Evolutionary conservation across 176 grass and related monocot genomes (phyloP).

Genomic region (Rhynchospora breviuscula): DNA sequence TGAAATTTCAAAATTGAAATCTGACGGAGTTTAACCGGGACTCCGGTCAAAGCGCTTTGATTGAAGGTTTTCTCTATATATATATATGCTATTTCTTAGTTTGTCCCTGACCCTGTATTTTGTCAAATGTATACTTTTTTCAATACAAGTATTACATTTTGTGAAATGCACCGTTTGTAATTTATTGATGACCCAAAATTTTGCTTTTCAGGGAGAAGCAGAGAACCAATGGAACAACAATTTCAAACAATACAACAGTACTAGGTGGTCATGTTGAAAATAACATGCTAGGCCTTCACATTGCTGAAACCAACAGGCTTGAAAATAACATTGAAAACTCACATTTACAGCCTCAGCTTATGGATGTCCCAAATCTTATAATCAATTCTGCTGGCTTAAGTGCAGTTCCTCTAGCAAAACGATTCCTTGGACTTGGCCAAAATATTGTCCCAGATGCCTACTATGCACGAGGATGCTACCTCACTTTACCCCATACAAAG

Average conservation of each 20-base stretch:
- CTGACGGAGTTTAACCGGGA: too few species aligned
- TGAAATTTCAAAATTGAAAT: too few species aligned
- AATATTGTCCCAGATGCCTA: slow-evolving; percentile 48
- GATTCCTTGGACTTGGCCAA: slow-evolving; percentile 50
- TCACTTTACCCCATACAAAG: slow-evolving; percentile 63
- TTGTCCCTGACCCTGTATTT: not conserved
- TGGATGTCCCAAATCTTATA: slow-evolving; percentile 63
- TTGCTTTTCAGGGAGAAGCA: slow-evolving; percentile 62
- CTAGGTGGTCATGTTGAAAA: slow-evolving; percentile 50
- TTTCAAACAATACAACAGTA: slow-evolving; percentile 77
- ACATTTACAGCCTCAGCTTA: slow-evolving; percentile 43
- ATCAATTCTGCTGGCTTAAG: slow-evolving; percentile 88
- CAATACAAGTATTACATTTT: not conserved
- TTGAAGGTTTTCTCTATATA: too few species aligned
- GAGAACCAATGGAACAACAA: slow-evolving; percentile 54
- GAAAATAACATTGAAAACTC: slow-evolving; percentile 30
- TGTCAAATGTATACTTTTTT: too few species aligned
- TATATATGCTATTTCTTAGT: not conserved
- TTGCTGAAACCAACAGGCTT: slow-evolving; percentile 54
- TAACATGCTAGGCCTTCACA: slow-evolving; percentile 55
- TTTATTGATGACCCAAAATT: not conserved
- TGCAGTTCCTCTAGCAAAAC: slow-evolving; percentile 87
- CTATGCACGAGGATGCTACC: slow-evolving; percentile 87
- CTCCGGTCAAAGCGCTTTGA: too few species aligned
- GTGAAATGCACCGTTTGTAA: not conserved